Evolutionary conservation across 768 basidiomycete species (phyloP), one percentile per base, ranked within the genome.

Genomic region (Phaeolepiota aurea): DNA sequence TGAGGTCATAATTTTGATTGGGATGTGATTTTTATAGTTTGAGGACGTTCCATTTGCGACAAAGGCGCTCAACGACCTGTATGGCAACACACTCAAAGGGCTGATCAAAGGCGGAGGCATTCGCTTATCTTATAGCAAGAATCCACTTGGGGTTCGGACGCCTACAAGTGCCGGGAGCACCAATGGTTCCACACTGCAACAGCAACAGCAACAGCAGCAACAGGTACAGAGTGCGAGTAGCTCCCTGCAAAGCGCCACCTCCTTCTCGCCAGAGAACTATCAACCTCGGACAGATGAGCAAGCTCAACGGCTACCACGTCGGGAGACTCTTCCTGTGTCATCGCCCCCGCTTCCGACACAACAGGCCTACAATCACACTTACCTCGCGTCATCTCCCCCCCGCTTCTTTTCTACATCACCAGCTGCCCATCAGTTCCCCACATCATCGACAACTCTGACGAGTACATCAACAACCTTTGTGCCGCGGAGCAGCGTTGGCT

Each of bases 21-120:
- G 23, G 9, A 13, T 15, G 11, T 20, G 16, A 42, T 38, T 37
- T 40, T 30, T 44, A 4, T 54, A 93, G 87, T 99, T 98, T 49
- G 89, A 96, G 43, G 91, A 93, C 55, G 89, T 96, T 15, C 60
- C 68, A 7, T 77, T 68, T 54, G 96, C 96, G 7, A 80, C 88
- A 5, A 79, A 76, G 56, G 87, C 94, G n/a, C 71, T 98, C 53
- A 77, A 82, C 44, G 86, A 92, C 35, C 68, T 97, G 45, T 91
- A 96, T 42, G 96, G 96, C 18, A 75, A 92, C 55, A 88, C 79
- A n/a, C 69, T 99, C 31, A 78, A 80, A 44, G 93, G 94, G 5
- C 65, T 93, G 19, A 86, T 99, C 57, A 97, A 96, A 64, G 88
- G 90, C 45, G 86, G 83, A 31, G 88, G 90, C n/a, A 97, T 99